These are phyloP conservation scores for Chlorella vulgaris DNA, from an alignment of 139 green algal genomes.

Conservation along the genomic window DNA sequence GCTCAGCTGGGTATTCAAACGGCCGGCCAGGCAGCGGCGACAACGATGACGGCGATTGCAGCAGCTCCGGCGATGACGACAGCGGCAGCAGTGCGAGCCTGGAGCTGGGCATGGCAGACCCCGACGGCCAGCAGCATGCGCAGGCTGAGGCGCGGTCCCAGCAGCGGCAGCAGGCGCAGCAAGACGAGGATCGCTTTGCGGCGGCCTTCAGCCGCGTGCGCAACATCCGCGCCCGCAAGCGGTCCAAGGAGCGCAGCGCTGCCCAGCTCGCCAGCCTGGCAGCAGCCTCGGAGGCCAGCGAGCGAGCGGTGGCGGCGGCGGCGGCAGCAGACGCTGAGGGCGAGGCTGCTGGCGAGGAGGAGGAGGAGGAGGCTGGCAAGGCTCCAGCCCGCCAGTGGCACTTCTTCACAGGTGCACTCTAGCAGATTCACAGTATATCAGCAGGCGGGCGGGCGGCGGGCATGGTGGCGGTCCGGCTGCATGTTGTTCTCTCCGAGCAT, in stretches of 20 bases:
- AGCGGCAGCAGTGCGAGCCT: no score
- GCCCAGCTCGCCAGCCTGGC: neutral
- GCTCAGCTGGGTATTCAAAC: no score
- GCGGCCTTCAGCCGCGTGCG: constrained; percentile 14
- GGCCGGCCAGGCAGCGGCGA: no score
- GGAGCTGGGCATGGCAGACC: no score
- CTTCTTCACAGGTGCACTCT: constrained; percentile 42
- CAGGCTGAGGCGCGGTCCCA: neutral
- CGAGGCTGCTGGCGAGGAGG: neutral
- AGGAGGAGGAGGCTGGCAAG: neutral
- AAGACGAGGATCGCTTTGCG: constrained; percentile 31
- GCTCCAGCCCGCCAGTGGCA: constrained; percentile 36
- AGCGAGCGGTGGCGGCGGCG: neutral
- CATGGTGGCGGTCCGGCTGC: no score
- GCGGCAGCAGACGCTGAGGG: neutral
- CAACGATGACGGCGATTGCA: no score
- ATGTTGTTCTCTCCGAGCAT: no score
- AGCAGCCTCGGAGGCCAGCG: neutral
- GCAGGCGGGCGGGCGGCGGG: no score
- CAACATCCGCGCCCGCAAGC: constrained; percentile 13
- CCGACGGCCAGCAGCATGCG: neutral
- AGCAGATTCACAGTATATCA: neutral
- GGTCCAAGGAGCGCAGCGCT: neutral
- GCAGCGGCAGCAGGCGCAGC: neutral
- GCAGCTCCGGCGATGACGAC: no score